phyloP scores from a whole-genome alignment of 352 stramenopile genomes.

The Phytopythium ostracodes region DNA sequence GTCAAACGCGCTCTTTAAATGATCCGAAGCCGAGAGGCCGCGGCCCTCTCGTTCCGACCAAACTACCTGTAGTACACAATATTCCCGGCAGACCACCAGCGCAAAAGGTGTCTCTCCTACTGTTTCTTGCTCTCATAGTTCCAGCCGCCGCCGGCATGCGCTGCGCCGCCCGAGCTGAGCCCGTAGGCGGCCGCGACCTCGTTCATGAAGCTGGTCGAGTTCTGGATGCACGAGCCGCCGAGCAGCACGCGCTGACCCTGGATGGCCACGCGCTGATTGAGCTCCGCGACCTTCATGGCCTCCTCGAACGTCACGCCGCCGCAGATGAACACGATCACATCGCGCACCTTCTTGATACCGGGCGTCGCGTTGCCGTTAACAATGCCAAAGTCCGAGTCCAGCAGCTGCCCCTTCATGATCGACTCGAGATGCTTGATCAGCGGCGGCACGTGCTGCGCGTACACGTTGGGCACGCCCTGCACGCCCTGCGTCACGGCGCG shows the following conservation, averaged over 20 bases:
- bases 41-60: background rate
- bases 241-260: conserved; percentile 91
- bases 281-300: conserved; percentile 95
- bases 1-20: conserved; percentile 2
- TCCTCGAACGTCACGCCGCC: conserved; percentile 99
- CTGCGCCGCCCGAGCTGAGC: conserved; percentile 16
- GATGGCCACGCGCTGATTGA: conserved; percentile 90
- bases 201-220: conserved; percentile 96
- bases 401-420: conserved; percentile 75
- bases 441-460: conserved; percentile 97
- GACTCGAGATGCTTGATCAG: conserved; percentile 92
- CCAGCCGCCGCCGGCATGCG: conserved; percentile 18
- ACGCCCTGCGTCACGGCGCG: conserved; percentile 92
- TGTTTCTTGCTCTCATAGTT: conserved; percentile 66
- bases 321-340: conserved; percentile 98
- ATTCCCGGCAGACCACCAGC: background rate
- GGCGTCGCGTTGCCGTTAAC: conserved; percentile 97
- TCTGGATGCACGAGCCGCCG: conserved; percentile 95
- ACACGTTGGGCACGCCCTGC: conserved; percentile 96
- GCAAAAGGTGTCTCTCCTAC: background rate
- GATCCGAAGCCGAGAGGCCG: conserved; percentile 2
- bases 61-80: conserved; percentile 9
- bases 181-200: conserved; percentile 81
- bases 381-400: conserved; percentile 89
- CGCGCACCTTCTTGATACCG: conserved; percentile 93